Conservation (phyloP, 2,329 filamentous ascomycete genomes). For the Cladophialophora carrionii region DNA sequence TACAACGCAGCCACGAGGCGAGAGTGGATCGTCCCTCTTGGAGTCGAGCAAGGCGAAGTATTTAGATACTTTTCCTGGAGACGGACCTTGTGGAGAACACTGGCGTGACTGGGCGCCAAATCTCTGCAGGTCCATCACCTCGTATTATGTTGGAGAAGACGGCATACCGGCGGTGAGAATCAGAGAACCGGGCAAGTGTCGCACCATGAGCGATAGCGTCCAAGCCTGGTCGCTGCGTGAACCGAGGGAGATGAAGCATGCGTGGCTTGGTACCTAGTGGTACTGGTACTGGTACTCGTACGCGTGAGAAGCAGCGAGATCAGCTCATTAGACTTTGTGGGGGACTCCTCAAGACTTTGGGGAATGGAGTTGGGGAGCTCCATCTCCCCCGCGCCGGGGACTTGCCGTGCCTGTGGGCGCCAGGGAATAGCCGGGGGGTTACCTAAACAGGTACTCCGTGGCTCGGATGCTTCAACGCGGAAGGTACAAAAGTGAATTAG, state of each 20-base stretch:
- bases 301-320: constrained; percentile 11
- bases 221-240: constrained; percentile 7
- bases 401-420: not conserved
- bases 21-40: constrained; percentile 18
- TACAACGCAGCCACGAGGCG: constrained; percentile 15
- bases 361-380: constrained; percentile 21
- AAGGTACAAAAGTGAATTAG: constrained; percentile 6
- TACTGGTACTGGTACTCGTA: too few species aligned
- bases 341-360: constrained; percentile 10
- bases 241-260: constrained; percentile 11
- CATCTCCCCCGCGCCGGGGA: constrained; percentile 6
- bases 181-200: not conserved
- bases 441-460: not conserved
- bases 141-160: constrained; percentile 18
- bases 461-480: not conserved
- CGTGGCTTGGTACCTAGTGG: too few species aligned
- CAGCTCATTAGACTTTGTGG: constrained; percentile 16
- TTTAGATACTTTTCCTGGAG: constrained; percentile 11
- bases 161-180: constrained; percentile 14
- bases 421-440: not conserved
- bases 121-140: constrained; percentile 1
- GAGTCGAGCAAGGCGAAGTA: constrained; percentile 16
- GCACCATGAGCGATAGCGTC: constrained; percentile 12
- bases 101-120: constrained; percentile 8
- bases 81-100: constrained; percentile 5